Base-by-base conservation (phyloP, 768 basidiomycete genomes). In the Rhizopogon sp. region DNA sequence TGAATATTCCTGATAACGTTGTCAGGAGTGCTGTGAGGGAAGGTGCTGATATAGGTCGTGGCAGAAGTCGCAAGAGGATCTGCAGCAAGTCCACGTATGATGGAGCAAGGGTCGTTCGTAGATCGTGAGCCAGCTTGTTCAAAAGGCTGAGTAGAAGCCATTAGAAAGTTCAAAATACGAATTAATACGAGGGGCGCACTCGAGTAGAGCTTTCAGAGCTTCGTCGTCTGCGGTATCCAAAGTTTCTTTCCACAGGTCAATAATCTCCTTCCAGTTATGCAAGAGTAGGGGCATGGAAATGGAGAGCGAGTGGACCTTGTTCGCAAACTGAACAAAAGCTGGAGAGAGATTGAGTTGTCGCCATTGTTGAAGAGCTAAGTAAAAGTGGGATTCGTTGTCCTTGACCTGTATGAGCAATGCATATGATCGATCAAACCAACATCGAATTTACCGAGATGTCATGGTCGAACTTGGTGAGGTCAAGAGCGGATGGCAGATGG, bases 381-480 rank as follows among this genome's bases (percentile, higher is more conserved):
- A 83, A 62, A 95, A 93, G 65, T 91, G 85, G 0, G 88, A 90
- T 54, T 84, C 83, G 63, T 82, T 81, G 59, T 93, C 88, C 88
- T 91, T 53, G 2, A 60, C 33, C 25, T 22, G 39, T n/a, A 6
- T 43, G 7, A 20, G 37, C 39, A 44, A 52, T 39, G 13, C 13
- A 44, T 20, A 40, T 54, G 40, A 37, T 6, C 16, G 9, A 35
- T 9, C 52, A n/a, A 55, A 43, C 5, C 8, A 28, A 20, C 16
- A 10, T 44, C 11, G 11, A 9, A 62, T 67, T 40, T 54, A 76
- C 88, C 28, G 72, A 73, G 51, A 89, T 76, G 39, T 88, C 87
- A 54, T 80, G 70, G 59, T 87, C 84, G 44, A 85, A 76, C 50
- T 77, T 77, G 14, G 71, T 66, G 60, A 80, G 77, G 46, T 74